Evolutionary conservation across 2,329 filamentous ascomycete species (phyloP).

Genomic region (Aspergillus arachidicola): DNA sequence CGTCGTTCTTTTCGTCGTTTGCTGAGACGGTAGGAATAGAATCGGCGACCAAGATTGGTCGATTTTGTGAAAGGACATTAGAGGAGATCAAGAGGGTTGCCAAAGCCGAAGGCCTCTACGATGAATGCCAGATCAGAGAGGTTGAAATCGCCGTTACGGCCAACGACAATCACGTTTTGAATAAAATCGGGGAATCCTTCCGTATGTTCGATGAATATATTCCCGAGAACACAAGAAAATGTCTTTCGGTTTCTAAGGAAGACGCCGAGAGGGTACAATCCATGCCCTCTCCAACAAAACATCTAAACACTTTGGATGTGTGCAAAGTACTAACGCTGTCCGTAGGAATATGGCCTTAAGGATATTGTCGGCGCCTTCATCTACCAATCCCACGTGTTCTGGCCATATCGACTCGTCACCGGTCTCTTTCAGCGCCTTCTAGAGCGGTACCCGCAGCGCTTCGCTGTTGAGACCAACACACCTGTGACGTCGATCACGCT

Average conservation of each 20-base stretch:
- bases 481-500: slow-evolving; percentile 14
- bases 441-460: slow-evolving; percentile 3
- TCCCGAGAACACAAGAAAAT: neutral
- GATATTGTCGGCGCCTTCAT: neutral
- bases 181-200: neutral
- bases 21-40: neutral
- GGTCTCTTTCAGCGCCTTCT: slow-evolving; percentile 19
- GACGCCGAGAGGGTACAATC: neutral
- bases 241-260: neutral
- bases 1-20: neutral
- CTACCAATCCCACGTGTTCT: slow-evolving; percentile 17
- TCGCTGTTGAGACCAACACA: slow-evolving; percentile 27
- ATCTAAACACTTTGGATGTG: no score
- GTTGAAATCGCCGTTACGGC: neutral
- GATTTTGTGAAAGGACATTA: neutral
- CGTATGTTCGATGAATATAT: neutral
- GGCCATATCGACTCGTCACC: slow-evolving; percentile 30
- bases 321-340: neutral
- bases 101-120: neutral
- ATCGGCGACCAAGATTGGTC: neutral
- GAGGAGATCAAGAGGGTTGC: neutral
- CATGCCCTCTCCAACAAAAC: no score
- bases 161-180: neutral
- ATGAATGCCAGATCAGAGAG: neutral
- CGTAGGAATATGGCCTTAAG: neutral